Base-by-base conservation (phyloP, 768 basidiomycete species). In the Podaxis sp. region DNA sequence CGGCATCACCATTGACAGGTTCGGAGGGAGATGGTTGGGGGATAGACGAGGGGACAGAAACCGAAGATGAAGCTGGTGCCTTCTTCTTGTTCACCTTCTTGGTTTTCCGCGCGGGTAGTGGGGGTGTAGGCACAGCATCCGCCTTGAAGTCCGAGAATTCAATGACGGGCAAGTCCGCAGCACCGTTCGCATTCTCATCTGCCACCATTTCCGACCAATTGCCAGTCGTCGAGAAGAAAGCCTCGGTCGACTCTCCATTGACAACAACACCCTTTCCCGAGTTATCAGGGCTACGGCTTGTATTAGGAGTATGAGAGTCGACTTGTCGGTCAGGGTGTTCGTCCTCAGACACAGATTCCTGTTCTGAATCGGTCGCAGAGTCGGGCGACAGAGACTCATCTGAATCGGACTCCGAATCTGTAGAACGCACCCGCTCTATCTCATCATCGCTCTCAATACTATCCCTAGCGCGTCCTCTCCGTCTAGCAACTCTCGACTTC, bases 191-290 rank as follows among this genome's bases (percentile, higher is more conserved):
- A 49, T 75, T 82, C 74, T 90, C 89, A 63, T 88, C 88, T 17
- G 87, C 81, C n/a, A 93, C 90, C 86, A 93, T 90, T 70, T 93
- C 90, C 9, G 90, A 89, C 92, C 92, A 93, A 68, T 84, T 82
- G 15, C 82, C 81, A 33, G 81, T 72, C 1, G 79, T 65, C 4
- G 82, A 75, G 66, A 88, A 88, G 33, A 63, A 63, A 72, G 90
- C 87, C 15, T 84, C 77, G 28, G 79, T 71, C 55, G 72, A 65
- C 12, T 65, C 73, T 36, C 73, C 78, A 65, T 76, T 76, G 4
- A 68, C 60, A 63, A 65, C 54, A 66, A 64, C 30, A 2, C 71
- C 71, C 53, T 78, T 76, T 36, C 73, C 73, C 15, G 72, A 68
- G 1, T 75, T 72, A 33, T 80, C 80, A 24, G 87, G 83, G 67